Conservation (phyloP, 257 asterid species). For the Primulina huaijiensis region DNA sequence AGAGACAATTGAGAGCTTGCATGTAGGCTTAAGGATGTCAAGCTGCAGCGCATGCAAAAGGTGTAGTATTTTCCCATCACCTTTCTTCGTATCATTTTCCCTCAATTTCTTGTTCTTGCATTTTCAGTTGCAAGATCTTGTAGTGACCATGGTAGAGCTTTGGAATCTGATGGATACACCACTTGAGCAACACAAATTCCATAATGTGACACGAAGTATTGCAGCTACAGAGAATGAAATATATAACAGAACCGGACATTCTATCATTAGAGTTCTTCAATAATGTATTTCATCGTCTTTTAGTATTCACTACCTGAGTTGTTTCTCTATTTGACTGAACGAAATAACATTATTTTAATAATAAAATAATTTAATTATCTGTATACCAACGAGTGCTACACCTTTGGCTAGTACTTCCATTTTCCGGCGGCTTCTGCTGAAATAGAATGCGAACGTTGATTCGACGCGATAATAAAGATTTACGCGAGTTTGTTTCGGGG, state of each 20-base stretch:
- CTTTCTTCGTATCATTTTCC: constrained; percentile 3
- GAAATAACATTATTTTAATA: too few species aligned
- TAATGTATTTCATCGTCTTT: constrained; percentile 35
- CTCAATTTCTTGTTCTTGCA: constrained; percentile 19
- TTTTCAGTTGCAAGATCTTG: constrained; percentile 81
- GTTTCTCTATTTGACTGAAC: neutral
- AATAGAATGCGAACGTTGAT: neutral
- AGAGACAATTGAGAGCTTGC: constrained; percentile 52
- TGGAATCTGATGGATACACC: constrained; percentile 93
- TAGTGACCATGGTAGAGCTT: constrained; percentile 75
- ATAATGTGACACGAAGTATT: constrained; percentile 51
- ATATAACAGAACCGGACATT: constrained; percentile 57
- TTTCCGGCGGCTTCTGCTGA: neutral
- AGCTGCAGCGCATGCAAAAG: constrained; percentile 67
- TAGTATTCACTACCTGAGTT: neutral
- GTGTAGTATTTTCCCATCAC: constrained; percentile 32
- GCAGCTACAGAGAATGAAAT: constrained; percentile 75
- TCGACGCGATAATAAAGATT: neutral
- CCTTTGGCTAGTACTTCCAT: neutral
- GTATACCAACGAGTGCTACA: neutral
- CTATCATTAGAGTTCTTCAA: constrained; percentile 56
- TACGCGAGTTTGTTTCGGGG: neutral
- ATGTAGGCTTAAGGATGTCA: constrained; percentile 50
- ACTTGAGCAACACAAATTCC: constrained; percentile 60
- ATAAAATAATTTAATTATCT: neutral